Evolutionary conservation across 2,329 filamentous ascomycete genomes (phyloP), one percentile per base, ranked within the genome.

Genomic region (Hymenoscyphus infarciens): DNA sequence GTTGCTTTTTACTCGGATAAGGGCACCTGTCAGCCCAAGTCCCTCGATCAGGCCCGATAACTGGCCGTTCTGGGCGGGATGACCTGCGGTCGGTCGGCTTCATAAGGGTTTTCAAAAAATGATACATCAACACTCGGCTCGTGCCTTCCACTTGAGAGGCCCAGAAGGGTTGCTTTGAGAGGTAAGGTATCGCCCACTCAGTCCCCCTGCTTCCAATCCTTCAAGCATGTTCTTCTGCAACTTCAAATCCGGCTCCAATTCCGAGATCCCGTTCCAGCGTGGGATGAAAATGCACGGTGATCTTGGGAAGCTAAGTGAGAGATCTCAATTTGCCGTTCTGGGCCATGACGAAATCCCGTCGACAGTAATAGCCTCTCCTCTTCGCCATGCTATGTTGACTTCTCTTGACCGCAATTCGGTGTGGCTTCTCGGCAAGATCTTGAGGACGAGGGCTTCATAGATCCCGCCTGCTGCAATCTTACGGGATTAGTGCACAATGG

Each of bases 1-100:
- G 42, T 49, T 49, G n/a, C 42, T 49, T 49, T 42, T 49, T 49
- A n/a, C 19, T 22, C 42, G 42, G 42, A 49, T 49, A 22, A 49
- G 42, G 39, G n/a, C 42, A 22, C n/a, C 42, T 49, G 42, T 49
- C 42, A 49, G 42, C 42, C 19, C n/a, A 42, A 42, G 39, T 5
- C 39, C 39, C 39, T 19, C 8, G 15, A n/a, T 3, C 4, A 2
- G 42, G 33, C 33, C 42, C 42, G 42, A 49, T 49, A 49, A 7
- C 42, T 22, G 10, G 42, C 42, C 42, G 42, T 19, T 19, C 11
- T 22, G 11, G 25, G 16, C 42, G n/a, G 19, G n/a, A 19, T 49
- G 6, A 22, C n/a, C n/a, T 45, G 10, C 42, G 11, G 13, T 35
- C 33, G 10, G 19, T 49, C 42, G 42, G 42, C n/a, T 49, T 19